Evolutionary conservation across 2,329 filamentous ascomycete species (phyloP), one percentile per base, ranked within the genome.

Genomic region (Talaromyces sp.): DNA sequence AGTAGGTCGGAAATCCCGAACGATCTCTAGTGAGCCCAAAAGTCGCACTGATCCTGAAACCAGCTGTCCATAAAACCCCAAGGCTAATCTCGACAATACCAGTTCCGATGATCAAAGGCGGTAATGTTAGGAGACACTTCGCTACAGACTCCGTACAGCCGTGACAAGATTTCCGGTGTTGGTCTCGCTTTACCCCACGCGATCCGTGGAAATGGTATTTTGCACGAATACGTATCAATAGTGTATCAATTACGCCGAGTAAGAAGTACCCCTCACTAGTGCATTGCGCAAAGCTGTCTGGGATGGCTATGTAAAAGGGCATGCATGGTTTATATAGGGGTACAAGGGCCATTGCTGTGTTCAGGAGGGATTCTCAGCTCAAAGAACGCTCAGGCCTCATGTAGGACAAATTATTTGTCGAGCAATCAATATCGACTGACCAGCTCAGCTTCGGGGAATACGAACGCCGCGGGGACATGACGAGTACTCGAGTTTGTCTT

Each of bases 301-400:
- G 22, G n/a, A 49, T 45, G n/a, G n/a, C 43, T 49, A 25, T 1
- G 10, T 52, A 52, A 10, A 33, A 31, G 7, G 13, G 15, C 3
- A 8, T 33, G 31, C 27, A 52, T 33, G 25, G 17, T 50, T 13
- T 50, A 33, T 3, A 9, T 4, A 54, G 15, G 19, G 25, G 17
- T 31, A 54, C 50, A 35, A 35, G 27, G 27, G 8, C 31, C 17
- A 9, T 33, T 19, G 19, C 27, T 33, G 49, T 37, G 17, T 35
- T 17, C n/a, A n/a, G 31, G 27, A 19, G 27, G 2, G 31, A 37
- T 56, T 52, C 10, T 10, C 8, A 37, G 33, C 52, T 56, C 50
- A 37, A 37, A 56, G 10, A 35, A 37, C 52, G 52, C 52, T 56
- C 52, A 37, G 52, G 33, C 52, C 52, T 56, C 52, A 54, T 33